phyloP scores from a whole-genome alignment of 2,329 filamentous ascomycete species.

The Curvularia sp. region DNA sequence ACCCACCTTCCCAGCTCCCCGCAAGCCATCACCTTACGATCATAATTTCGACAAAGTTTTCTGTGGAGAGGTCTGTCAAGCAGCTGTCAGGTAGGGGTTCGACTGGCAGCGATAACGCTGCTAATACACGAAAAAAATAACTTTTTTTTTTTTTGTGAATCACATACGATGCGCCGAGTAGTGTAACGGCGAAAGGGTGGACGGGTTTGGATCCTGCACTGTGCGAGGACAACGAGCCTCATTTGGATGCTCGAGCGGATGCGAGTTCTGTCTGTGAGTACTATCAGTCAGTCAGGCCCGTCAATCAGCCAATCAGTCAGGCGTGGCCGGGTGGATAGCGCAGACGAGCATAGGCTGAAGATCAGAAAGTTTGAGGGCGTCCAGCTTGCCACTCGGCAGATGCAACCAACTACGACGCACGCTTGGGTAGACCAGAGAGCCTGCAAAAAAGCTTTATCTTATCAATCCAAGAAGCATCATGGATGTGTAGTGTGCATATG shows the following conservation, averaged over 20 bases:
- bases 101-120: conserved; percentile 18
- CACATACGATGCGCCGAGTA: neutral
- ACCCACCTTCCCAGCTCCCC: conserved; percentile 49
- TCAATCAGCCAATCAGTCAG: neutral
- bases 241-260: neutral
- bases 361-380: conserved; percentile 6
- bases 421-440: conserved; percentile 3
- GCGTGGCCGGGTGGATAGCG: conserved; percentile 4
- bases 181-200: neutral
- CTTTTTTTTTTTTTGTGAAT: neutral
- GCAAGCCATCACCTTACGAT: conserved; percentile 43
- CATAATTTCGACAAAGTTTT: conserved; percentile 42
- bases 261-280: neutral
- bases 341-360: conserved; percentile 14
- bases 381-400: neutral
- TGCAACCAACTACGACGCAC: neutral
- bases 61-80: conserved; percentile 35
- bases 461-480: conserved; percentile 3
- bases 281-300: neutral
- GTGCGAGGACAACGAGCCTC: neutral
- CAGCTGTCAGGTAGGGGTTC: conserved; percentile 25
- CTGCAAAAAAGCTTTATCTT: neutral
- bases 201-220: conserved; percentile 11
- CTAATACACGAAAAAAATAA: neutral
- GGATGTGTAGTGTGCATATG: neutral